phyloP scores from a whole-genome alignment of 345 rosid genomes.

The Boechera divaricarpa region DNA sequence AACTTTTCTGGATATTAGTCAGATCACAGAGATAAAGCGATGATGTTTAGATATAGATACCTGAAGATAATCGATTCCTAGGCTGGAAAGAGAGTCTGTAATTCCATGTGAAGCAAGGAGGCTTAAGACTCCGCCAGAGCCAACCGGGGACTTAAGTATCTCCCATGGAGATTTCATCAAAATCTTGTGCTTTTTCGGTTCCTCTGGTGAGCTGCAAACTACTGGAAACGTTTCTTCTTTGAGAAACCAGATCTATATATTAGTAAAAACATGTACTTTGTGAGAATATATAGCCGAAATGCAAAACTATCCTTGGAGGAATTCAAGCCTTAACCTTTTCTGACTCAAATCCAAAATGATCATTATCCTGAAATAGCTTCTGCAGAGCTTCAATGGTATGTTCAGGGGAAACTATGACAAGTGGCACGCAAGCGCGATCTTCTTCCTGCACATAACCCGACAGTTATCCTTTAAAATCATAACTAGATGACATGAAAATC shows the following conservation, averaged over 20 bases:
- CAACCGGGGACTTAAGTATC: slow-evolving; percentile 77
- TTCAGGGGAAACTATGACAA: slow-evolving; percentile 61
- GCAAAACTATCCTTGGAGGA: neutral
- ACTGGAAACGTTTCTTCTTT: slow-evolving; percentile 83
- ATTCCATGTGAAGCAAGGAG: slow-evolving; percentile 61
- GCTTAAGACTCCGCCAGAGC: slow-evolving; percentile 75
- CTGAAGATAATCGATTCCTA: slow-evolving; percentile 72
- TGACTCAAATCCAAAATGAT: slow-evolving; percentile 70
- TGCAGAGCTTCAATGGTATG: slow-evolving; percentile 53
- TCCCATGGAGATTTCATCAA: slow-evolving; percentile 97
- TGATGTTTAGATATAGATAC: slow-evolving; percentile 46
- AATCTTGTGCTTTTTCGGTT: slow-evolving; percentile 63
- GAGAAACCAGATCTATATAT: slow-evolving; percentile 73
- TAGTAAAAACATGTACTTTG: neutral
- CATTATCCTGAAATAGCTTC: slow-evolving; percentile 58
- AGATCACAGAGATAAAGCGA: neutral
- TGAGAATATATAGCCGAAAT: slow-evolving; percentile 17
- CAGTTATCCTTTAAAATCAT: neutral
- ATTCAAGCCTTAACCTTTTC: slow-evolving; percentile 59
- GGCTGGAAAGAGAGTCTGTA: slow-evolving; percentile 55
- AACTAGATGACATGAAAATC: neutral
- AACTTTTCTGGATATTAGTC: slow-evolving; percentile 1
- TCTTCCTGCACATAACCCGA: slow-evolving; percentile 56
- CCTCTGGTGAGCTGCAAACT: slow-evolving; percentile 57
- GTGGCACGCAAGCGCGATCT: slow-evolving; percentile 68